Conservation (phyloP, 352 stramenopile species). For the Saprolegnia diclina region DNA sequence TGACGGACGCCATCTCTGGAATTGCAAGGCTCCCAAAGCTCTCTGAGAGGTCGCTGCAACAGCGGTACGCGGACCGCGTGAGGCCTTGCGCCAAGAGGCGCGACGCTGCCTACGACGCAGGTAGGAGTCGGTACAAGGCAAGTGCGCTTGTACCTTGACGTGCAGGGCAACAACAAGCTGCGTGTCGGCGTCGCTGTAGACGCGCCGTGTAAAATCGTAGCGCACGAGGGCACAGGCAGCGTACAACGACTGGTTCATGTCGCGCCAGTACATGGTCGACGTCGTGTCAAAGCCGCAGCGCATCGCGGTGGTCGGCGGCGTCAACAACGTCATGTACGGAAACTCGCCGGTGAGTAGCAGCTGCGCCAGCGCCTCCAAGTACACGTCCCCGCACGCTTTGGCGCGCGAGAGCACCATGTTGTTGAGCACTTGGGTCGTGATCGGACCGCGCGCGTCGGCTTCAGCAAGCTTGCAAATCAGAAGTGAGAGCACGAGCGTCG, state of each 20-base stretch:
- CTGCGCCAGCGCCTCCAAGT: conserved; percentile 70
- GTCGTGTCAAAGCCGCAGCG: conserved; percentile 46
- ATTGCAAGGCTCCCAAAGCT: neutral
- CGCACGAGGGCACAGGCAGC: conserved; percentile 59
- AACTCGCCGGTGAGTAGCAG: conserved; percentile 46
- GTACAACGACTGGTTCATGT: conserved; percentile 64
- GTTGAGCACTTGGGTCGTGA: conserved; percentile 40
- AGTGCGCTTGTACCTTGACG: conserved; percentile 1
- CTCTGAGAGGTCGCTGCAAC: conserved; percentile 5
- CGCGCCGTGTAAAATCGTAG: conserved; percentile 28
- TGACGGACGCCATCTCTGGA: neutral
- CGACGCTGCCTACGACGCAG: conserved; percentile 8
- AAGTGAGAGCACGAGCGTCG: conserved; percentile 69
- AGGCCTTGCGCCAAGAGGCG: conserved; percentile 14
- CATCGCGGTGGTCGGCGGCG: conserved; percentile 44
- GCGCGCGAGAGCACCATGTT: conserved; percentile 48
- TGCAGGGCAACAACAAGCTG: neutral
- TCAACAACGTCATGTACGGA: conserved; percentile 50
- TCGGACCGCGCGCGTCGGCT: neutral
- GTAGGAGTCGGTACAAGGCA: neutral
- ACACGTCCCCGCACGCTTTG: conserved; percentile 51
- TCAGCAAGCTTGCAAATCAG: conserved; percentile 69
- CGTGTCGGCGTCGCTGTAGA: conserved; percentile 2
- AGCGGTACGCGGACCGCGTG: conserved; percentile 1
- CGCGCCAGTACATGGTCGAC: conserved; percentile 52